Percentiles rank a stretch among this genome's conserved stretches.
Conservation (phyloP, 208 protist genomes). For the Vickermania spadyakhi region DNA sequence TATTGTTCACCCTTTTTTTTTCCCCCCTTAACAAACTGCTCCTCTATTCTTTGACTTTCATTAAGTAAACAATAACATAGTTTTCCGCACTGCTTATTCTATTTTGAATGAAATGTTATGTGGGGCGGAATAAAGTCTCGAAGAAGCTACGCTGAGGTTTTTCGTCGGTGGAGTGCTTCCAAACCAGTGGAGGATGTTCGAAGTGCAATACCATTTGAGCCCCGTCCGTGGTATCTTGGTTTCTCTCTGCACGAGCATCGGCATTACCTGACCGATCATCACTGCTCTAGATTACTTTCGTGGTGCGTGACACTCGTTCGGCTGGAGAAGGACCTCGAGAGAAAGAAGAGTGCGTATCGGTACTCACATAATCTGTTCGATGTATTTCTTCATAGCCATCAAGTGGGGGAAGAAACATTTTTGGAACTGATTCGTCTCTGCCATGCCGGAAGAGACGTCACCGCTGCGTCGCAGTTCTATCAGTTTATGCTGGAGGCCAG, state of each 20-base stretch:
- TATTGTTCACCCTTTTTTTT: constrained; percentile 6
- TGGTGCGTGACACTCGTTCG: constrained; percentile 69
- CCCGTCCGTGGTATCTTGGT: constrained; percentile 73
- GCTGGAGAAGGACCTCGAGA: constrained; percentile 18
- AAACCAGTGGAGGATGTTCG: constrained; percentile 57
- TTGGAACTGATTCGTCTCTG: constrained; percentile 77
- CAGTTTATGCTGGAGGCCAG: constrained; percentile 71
- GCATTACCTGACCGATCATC: constrained; percentile 69
- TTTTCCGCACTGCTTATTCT: constrained; percentile 2
- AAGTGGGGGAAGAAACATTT: constrained; percentile 43
- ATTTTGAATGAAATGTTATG: constrained; percentile 16
- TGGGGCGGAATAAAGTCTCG: constrained; percentile 81
- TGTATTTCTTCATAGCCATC: constrained; percentile 61
- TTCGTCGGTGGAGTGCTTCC: constrained; percentile 60
- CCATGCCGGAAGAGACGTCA: constrained; percentile 64
- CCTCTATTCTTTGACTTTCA: constrained; percentile 5
- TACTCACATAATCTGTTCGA: constrained; percentile 76
- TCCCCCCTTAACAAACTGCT: constrained; percentile 2
- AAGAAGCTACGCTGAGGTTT: constrained; percentile 54
- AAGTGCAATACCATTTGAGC: constrained; percentile 51
- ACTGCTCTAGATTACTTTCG: constrained; percentile 62
- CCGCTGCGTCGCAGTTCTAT: constrained; percentile 73
- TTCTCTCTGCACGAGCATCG: constrained; percentile 56
- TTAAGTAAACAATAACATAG: too few relatives aligned
- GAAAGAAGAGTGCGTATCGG: constrained; percentile 59